phyloP scores from a whole-genome alignment of 2,329 filamentous ascomycete genomes.

The Passalora sequoiae region DNA sequence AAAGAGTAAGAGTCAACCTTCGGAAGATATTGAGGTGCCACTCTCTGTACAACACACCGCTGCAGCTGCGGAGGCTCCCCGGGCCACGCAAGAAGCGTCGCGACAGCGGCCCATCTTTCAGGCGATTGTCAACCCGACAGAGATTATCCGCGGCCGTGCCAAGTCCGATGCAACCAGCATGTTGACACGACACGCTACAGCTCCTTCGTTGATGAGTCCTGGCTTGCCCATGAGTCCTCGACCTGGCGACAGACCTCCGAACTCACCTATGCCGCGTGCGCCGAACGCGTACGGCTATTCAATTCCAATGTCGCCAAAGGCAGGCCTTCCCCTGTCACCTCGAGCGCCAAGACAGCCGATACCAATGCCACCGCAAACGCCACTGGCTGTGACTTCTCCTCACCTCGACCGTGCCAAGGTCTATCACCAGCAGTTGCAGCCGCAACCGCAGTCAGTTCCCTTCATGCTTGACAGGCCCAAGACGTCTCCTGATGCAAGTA shows the following conservation, averaged over 20 bases:
- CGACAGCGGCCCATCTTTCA: slow-evolving; percentile 14
- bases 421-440: slow-evolving; percentile 29
- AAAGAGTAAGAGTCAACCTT: slow-evolving; percentile 47
- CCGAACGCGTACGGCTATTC: slow-evolving; percentile 54
- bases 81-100: slow-evolving; percentile 15
- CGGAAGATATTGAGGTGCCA: slow-evolving; percentile 14
- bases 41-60: slow-evolving; percentile 9
- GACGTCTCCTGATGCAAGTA: slow-evolving; percentile 22
- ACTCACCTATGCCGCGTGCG: slow-evolving; percentile 55
- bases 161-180: slow-evolving; percentile 23
- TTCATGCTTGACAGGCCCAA: slow-evolving; percentile 22
- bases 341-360: slow-evolving; percentile 69
- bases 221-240: slow-evolving; percentile 60
- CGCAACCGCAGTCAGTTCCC: slow-evolving; percentile 15
- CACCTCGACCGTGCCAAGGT: slow-evolving; percentile 38
- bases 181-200: slow-evolving; percentile 29
- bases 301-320: slow-evolving; percentile 62
- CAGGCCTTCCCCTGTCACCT: slow-evolving; percentile 60
- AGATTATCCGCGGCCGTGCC: slow-evolving; percentile 28
- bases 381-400: slow-evolving; percentile 57
- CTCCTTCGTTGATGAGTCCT: slow-evolving; percentile 51
- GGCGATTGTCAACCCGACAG: slow-evolving; percentile 23
- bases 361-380: slow-evolving; percentile 65
- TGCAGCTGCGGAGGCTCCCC: slow-evolving; percentile 9
- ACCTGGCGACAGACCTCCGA: slow-evolving; percentile 55